A percentile compares a stretch with the other conserved stretches of the same genome.
Conservation (phyloP, 768 basidiomycete genomes). For the Serendipita indica region DNA sequence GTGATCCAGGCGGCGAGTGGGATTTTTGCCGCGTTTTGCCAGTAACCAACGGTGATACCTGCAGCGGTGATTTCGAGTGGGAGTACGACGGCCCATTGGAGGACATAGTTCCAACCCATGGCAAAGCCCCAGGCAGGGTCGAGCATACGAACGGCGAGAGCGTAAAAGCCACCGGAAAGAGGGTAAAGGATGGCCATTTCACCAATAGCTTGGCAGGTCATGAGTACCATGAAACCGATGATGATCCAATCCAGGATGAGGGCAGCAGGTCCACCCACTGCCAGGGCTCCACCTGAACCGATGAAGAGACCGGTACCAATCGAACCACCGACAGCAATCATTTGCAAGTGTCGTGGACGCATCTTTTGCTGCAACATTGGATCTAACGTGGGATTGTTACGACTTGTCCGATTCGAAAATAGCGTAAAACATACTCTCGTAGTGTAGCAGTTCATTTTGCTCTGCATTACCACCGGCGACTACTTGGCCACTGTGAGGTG, state of each 20-base stretch:
- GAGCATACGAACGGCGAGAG: background rate
- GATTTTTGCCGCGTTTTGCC: conserved; percentile 12
- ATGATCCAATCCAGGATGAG: conserved; percentile 22
- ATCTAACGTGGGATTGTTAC: conserved; percentile 13
- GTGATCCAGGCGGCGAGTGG: conserved; percentile 14
- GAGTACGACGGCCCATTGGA: conserved; percentile 22
- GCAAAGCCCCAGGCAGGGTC: background rate
- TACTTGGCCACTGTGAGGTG: background rate
- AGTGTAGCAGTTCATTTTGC: background rate
- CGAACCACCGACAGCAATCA: conserved; percentile 10
- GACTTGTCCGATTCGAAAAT: conserved; percentile 15
- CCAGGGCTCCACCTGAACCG: conserved; percentile 20
- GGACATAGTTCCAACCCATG: conserved; percentile 21
- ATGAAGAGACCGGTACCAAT: conserved; percentile 23
- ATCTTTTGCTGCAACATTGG: conserved; percentile 24
- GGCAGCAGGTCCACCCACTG: conserved; percentile 22
- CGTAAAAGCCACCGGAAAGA: conserved; percentile 17
- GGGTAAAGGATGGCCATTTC: conserved; percentile 23
- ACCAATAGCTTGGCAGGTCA: background rate
- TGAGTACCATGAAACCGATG: conserved; percentile 18
- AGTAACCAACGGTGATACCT: conserved; percentile 16
- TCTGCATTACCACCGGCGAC: background rate
- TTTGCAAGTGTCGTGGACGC: conserved; percentile 18
- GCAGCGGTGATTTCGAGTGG: conserved; percentile 24
- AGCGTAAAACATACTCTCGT: conserved; percentile 6